phyloP scores from a whole-genome alignment of 1,139 yeast genomes.

The Sugiyamaella novakii region DNA sequence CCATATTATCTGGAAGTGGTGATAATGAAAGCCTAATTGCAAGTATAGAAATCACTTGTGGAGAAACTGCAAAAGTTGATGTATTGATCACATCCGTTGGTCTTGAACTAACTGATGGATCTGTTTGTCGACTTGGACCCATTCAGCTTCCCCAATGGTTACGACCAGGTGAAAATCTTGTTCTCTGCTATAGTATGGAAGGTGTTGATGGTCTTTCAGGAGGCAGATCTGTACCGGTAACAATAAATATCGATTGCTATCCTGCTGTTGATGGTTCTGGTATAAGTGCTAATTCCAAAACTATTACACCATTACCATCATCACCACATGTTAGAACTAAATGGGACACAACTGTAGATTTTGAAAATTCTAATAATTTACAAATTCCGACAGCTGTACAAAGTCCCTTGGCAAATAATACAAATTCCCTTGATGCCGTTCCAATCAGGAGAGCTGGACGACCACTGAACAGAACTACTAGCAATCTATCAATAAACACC shows the following conservation, averaged over 20 bases:
- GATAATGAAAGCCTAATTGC: conserved; percentile 55
- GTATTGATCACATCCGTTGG: conserved; percentile 43
- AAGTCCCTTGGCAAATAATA: conserved; percentile 11
- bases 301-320: neutral
- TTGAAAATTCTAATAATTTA: conserved; percentile 42
- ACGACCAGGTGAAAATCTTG: conserved; percentile 40
- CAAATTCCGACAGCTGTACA: conserved; percentile 17
- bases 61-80: conserved; percentile 44
- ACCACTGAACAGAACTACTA: conserved; percentile 19
- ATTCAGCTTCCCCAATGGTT: conserved; percentile 40
- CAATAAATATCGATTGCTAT: conserved; percentile 31
- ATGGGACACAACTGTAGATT: conserved; percentile 66
- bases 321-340: conserved; percentile 50
- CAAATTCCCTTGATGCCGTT: conserved; percentile 12
- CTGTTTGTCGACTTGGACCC: conserved; percentile 43
- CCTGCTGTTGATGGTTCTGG: conserved; percentile 34
- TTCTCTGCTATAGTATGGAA: conserved; percentile 36
- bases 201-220: conserved; percentile 31
- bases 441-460: conserved; percentile 20
- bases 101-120: conserved; percentile 49
- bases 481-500: conserved; percentile 18
- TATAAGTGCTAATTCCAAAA: conserved; percentile 4
- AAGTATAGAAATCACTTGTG: conserved; percentile 56
- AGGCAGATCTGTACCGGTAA: conserved; percentile 32
- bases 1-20: conserved; percentile 50